These are phyloP conservation scores for Thuidium tamariscinum DNA, from an alignment of 225 moss, liverwort and hornwort genomes.

Conservation along the genomic window DNA sequence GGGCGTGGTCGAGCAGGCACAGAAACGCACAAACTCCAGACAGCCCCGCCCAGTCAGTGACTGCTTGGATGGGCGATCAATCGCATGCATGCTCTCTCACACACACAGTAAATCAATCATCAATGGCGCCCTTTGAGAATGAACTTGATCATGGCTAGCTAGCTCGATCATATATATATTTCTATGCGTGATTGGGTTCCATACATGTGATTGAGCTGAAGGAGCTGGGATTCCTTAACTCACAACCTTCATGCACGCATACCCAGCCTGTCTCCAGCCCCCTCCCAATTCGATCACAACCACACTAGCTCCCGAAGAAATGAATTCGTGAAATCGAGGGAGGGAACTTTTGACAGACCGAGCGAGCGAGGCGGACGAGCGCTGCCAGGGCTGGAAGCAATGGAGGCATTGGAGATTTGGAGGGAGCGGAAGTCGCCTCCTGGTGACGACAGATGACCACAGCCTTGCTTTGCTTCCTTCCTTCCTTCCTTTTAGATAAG, in stretches of 20 bases:
- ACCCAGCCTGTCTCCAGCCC: not conserved
- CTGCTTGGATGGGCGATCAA: not conserved
- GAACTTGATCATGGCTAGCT: not conserved
- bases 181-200: not conserved
- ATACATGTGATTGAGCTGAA: not conserved
- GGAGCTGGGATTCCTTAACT: not conserved
- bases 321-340: not conserved
- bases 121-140: not conserved
- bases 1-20: not conserved
- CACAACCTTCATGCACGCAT: not conserved
- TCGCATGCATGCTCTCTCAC: no score
- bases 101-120: not conserved
- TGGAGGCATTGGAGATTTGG: no score
- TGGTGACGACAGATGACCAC: slow-evolving; percentile 1
- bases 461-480: not conserved
- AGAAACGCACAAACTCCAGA: not conserved
- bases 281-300: not conserved
- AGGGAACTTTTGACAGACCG: not conserved
- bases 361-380: not conserved
- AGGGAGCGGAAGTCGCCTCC: not conserved
- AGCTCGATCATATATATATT: not conserved
- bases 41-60: not conserved
- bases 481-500: not conserved
- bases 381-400: not conserved
- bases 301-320: not conserved